Conservation (phyloP, 345 rosid genomes). For the Syzygium aqueum region DNA sequence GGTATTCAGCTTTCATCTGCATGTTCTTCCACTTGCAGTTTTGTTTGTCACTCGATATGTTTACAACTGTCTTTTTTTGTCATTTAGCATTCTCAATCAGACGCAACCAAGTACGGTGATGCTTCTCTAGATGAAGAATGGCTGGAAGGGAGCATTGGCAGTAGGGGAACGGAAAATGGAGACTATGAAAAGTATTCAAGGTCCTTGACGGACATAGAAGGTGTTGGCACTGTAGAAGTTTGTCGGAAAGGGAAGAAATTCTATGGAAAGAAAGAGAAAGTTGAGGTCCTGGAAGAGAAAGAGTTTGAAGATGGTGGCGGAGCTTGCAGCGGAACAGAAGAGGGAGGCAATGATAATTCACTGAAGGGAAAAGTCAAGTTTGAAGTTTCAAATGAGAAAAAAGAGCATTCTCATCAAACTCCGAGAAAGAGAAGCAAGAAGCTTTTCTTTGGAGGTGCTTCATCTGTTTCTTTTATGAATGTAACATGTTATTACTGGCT, state of each 20-base stretch:
- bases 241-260: slow-evolving; percentile 45
- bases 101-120: slow-evolving; percentile 28
- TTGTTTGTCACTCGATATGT: background rate
- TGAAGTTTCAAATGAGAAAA: slow-evolving; percentile 30
- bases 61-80: background rate
- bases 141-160: slow-evolving; percentile 32
- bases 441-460: slow-evolving; percentile 55
- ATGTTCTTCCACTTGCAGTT: background rate
- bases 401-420: slow-evolving; percentile 20
- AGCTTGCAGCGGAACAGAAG: slow-evolving; percentile 83
- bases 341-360: slow-evolving; percentile 40
- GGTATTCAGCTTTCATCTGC: slow-evolving; percentile 31
- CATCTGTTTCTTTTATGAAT: slow-evolving; percentile 7
- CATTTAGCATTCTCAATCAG: slow-evolving; percentile 30
- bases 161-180: slow-evolving; percentile 23
- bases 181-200: slow-evolving; percentile 29
- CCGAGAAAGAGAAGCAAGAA: slow-evolving; percentile 49
- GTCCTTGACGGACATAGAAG: slow-evolving; percentile 53
- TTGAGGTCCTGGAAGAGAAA: slow-evolving; percentile 41
- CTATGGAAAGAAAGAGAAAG: slow-evolving; percentile 47
- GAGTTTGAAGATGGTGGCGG: slow-evolving; percentile 65
- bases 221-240: slow-evolving; percentile 54
- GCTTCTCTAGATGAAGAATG: slow-evolving; percentile 27
- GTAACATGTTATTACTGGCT: background rate
- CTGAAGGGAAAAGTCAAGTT: slow-evolving; percentile 25